Conservation (phyloP, 148 eudicot genomes). For the Heliosperma pusillum region DNA sequence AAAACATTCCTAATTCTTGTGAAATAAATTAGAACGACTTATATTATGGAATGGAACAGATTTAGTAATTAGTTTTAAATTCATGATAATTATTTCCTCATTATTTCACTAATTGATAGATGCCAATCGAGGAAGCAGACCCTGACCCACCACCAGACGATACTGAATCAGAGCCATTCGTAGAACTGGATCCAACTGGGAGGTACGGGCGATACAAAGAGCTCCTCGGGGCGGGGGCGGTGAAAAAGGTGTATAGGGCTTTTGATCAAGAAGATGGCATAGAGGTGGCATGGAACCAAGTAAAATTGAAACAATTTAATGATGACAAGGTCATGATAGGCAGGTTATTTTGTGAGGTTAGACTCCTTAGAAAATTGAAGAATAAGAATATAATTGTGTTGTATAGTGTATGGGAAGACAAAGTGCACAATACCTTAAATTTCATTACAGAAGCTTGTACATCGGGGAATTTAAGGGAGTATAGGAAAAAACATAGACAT, state of each 20-base stretch:
- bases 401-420: constrained; percentile 62
- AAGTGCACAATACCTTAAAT: constrained; percentile 45
- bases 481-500: constrained; percentile 61
- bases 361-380: constrained; percentile 48
- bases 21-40: no score
- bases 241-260: constrained; percentile 71
- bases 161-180: constrained; percentile 50
- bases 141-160: not conserved
- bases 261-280: constrained; percentile 79
- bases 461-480: constrained; percentile 81
- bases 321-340: constrained; percentile 41
- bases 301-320: constrained; percentile 48
- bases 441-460: constrained; percentile 78
- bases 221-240: constrained; percentile 70
- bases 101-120: not conserved
- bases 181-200: constrained; percentile 69
- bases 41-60: no score
- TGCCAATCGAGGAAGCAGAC: not conserved
- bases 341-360: constrained; percentile 50
- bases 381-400: constrained; percentile 49
- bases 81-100: no score
- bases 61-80: no score
- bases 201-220: constrained; percentile 70
- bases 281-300: constrained; percentile 93
- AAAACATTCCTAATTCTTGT: no score